These are phyloP conservation scores for Cystoderma amianthinum DNA, from an alignment of 768 basidiomycete species.

Conservation along the genomic window DNA sequence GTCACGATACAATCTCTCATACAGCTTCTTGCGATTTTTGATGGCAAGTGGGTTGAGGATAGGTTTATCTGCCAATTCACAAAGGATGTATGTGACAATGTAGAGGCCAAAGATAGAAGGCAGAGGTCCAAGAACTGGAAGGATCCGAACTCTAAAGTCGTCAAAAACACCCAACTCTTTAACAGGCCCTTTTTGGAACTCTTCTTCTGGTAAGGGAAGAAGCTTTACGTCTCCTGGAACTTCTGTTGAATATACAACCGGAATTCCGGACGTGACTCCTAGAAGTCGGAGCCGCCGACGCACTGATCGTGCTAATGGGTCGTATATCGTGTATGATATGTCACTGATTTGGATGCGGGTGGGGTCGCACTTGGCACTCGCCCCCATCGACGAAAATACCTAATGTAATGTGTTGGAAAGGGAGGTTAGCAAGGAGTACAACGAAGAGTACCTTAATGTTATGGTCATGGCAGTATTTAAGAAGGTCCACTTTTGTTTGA, in stretches of 20 bases:
- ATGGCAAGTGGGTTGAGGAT: constrained; percentile 80
- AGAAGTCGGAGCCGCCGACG: constrained; percentile 64
- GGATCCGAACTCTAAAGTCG: constrained; percentile 88
- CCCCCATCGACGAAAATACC: constrained; percentile 98
- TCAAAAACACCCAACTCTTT: constrained; percentile 87
- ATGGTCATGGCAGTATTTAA: constrained; percentile 80
- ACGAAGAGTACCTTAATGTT: constrained; percentile 79
- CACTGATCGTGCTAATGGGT: constrained; percentile 90
- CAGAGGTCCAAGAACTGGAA: constrained; percentile 87
- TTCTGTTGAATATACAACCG: constrained; percentile 95
- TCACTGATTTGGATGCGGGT: constrained; percentile 94
- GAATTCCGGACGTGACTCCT: constrained; percentile 61
- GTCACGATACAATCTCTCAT: constrained; percentile 72
- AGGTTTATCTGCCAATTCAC: constrained; percentile 79
- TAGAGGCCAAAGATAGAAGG: constrained; percentile 90
- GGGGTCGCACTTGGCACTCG: constrained; percentile 91
- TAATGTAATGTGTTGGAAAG: constrained; percentile 22
- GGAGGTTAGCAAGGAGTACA: too few species aligned
- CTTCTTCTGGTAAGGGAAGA: constrained; percentile 85
- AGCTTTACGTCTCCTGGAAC: constrained; percentile 84
- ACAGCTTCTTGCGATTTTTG: constrained; percentile 79
- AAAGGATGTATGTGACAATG: constrained; percentile 83
- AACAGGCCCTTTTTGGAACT: constrained; percentile 84
- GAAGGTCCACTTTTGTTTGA: constrained; percentile 89
- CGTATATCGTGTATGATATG: constrained; percentile 88